Evolutionary conservation across 257 asterid genomes (phyloP), one percentile per base, ranked within the genome.

Genomic region (Solanum etuberosum): DNA sequence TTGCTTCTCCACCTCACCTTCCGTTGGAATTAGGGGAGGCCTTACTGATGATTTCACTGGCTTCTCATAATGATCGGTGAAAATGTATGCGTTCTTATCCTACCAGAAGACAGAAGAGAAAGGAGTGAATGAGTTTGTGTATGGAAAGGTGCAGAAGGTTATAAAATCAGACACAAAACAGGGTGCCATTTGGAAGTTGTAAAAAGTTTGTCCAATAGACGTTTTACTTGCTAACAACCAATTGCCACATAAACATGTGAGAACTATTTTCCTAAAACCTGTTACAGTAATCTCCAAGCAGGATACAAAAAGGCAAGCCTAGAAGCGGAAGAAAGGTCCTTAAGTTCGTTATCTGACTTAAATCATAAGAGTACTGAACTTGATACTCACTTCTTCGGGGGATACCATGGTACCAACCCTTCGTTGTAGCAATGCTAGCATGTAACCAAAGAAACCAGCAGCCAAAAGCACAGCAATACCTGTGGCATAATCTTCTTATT

Each of bases 361-460:
- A 35, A n/a, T 7, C 48, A 76, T 27, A 37, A 67, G 67, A 65
- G 27, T 65, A 87, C 61, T 35, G 59, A 25, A 84, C 37, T n/a
- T 57, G 40, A n/a, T 88, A 90, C 97, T 93, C 92, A 95, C 99
- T 67, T 90, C 90, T 88, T 92, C 93, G 59, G 97, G 88, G 86
- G 97, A 92, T 13, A 93, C 94, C 21, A 91, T 94, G 48, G 91
- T 84, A 82, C 97, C 92, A 68, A 93, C 93, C 87, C 98, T 90
- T 1, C 91, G 93, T 86, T 95, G 99, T 86, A 97, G 95, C 92
- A 96, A 88, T 4, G 98, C 99, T 77, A 97, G 90, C 99, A 96
- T 93, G 85, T 97, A 97, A 74, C 99, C 99, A 25, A 97, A 94
- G 92, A 96, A 96, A 61, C 96, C 99, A 86, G 99, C 99, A 3